phyloP scores from a whole-genome alignment of 805 yeast species.

The Cyberlindnera nakhonratchasimensis region DNA sequence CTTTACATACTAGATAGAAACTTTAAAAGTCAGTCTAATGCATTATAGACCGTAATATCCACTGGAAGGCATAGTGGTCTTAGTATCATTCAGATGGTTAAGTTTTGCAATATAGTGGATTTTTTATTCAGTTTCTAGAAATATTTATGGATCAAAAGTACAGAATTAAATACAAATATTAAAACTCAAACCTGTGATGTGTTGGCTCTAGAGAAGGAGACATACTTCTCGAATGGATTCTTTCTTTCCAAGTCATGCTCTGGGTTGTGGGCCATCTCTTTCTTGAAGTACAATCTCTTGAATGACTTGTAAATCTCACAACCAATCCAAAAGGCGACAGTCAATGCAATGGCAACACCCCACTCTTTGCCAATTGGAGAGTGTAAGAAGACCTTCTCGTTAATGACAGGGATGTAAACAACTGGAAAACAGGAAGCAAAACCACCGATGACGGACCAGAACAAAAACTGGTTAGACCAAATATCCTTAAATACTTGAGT shows the following conservation, averaged over 20 bases:
- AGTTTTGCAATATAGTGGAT: too few species aligned
- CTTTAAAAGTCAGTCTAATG: too few species aligned
- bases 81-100: too few species aligned
- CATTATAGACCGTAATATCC: too few species aligned
- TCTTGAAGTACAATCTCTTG: conserved; percentile 52
- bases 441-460: conserved; percentile 77
- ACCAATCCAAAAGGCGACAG: conserved; percentile 52
- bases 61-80: too few species aligned
- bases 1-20: neutral
- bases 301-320: conserved; percentile 65
- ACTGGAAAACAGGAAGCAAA: conserved; percentile 74
- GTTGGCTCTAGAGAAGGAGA: conserved; percentile 50
- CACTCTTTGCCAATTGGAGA: conserved; percentile 72
- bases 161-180: neutral
- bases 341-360: conserved; percentile 66
- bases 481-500: conserved; percentile 60
- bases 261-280: conserved; percentile 46
- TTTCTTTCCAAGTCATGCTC: conserved; percentile 60
- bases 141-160: too few species aligned
- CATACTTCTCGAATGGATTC: conserved; percentile 60
- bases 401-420: conserved; percentile 85
- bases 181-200: conserved; percentile 9
- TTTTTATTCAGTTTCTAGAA: too few species aligned
- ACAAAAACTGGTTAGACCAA: conserved; percentile 71
- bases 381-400: conserved; percentile 71